phyloP scores from a whole-genome alignment of 345 rosid species.

The Eucalyptus albens region DNA sequence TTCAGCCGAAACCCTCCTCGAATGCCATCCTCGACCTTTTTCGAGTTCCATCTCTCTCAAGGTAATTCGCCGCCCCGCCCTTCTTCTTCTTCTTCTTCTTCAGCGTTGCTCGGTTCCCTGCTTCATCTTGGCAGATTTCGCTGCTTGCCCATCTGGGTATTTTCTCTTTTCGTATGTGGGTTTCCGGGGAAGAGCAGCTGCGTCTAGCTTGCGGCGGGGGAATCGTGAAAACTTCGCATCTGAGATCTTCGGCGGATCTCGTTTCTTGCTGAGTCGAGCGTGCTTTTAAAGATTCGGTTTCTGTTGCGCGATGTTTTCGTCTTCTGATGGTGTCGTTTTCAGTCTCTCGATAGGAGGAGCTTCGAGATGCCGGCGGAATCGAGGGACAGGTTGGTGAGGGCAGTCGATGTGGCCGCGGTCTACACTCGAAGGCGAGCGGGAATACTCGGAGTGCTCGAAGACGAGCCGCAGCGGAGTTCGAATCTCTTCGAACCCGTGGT shows the following conservation, averaged over 20 bases:
- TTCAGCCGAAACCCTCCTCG: background rate
- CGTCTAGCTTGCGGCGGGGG: background rate
- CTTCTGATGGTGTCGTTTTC: background rate
- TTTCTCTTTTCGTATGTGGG: background rate
- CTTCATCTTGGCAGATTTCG: background rate
- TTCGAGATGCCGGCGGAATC: constrained; percentile 38
- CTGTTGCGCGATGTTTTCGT: background rate
- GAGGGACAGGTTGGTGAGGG: constrained; percentile 51
- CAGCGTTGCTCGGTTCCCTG: background rate
- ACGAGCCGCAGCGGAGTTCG: constrained; percentile 10
- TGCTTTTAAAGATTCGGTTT: background rate
- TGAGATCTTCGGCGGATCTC: background rate
- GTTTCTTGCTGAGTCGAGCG: background rate
- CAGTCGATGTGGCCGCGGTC: constrained; percentile 31
- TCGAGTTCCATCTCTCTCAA: background rate
- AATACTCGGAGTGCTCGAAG: constrained; percentile 11
- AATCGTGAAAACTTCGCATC: background rate
- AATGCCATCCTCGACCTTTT: background rate
- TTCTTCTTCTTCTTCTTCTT: background rate
- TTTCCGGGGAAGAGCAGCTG: background rate
- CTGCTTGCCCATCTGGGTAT: background rate
- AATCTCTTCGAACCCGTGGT: constrained; percentile 11
- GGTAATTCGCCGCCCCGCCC: background rate
- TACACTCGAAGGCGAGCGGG: constrained; percentile 25
- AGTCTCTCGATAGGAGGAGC: background rate